phyloP scores from a whole-genome alignment of 225 moss, liverwort and hornwort genomes.

The Thuidium tamariscinum region DNA sequence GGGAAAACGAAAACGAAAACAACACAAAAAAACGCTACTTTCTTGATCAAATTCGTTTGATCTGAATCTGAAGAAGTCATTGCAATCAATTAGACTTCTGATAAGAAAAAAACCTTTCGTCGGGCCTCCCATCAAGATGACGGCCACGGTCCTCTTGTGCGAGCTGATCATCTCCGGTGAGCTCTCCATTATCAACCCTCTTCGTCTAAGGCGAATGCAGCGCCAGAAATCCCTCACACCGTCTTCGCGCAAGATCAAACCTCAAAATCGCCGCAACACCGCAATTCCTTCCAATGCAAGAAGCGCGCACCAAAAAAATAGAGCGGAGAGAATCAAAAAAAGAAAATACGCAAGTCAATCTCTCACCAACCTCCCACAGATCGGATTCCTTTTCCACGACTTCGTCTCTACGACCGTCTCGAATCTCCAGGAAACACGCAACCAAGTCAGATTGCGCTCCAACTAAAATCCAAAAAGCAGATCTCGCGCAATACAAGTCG shows the following conservation, averaged over 20 bases:
- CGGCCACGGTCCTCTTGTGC: slow-evolving; percentile 63
- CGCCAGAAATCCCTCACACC: background rate
- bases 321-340: background rate
- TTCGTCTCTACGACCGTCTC: background rate
- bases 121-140: slow-evolving; percentile 94
- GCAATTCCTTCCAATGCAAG: background rate
- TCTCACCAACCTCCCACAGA: background rate
- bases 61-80: background rate
- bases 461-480: background rate
- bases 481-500: background rate
- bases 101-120: slow-evolving; percentile 67
- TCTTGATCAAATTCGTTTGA: background rate
- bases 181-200: slow-evolving; percentile 8
- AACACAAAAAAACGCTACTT: background rate
- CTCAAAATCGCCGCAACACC: background rate
- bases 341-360: background rate
- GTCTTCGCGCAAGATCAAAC: background rate
- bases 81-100: background rate
- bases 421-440: background rate
- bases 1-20: background rate
- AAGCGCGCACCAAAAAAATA: background rate
- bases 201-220: background rate
- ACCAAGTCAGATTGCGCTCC: background rate
- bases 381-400: background rate
- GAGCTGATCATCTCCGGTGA: slow-evolving; percentile 7